Evolutionary conservation across 2,329 filamentous ascomycete species (phyloP), one percentile per base, ranked within the genome.

Genomic region (Apiospora sp.): DNA sequence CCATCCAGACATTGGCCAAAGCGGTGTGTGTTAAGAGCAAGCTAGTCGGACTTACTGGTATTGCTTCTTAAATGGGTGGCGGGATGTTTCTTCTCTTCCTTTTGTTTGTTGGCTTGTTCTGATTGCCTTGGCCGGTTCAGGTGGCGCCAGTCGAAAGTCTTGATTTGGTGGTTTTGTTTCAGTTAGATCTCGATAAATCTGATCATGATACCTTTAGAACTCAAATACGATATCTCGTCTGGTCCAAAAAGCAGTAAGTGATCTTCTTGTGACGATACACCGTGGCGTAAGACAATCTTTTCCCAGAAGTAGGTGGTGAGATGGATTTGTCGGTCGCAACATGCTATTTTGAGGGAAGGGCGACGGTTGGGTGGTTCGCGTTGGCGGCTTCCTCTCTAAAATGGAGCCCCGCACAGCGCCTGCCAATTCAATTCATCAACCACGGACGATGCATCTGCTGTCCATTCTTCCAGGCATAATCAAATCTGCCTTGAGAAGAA

Each of bases 21-120:
- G 82, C 80, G 0, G 85, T 88, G 48, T 86, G 84, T 76, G 81
- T 80, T 22, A 87, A 87, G 82, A 84, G 83, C 75, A 85, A 85
- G 78, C 75, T 84, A 43, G 79, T 81, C 67, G 79, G 79, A 78
- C 71, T 80, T 80, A 14, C 58, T 24, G 34, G 58, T 37, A 6
- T 10, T 34, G 30, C 58, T 6, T 41, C 27, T 34, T 61, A 30
- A 14, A 34, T 22, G 34, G 58, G 8, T n/a, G 22, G 22, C 10
- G 58, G 34, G 58, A 14, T 41, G 3, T 41, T 14, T 8, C 3
- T n/a, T 41, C 34, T n/a, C 34, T 64, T 64, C 41, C 8, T 34
- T 64, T 14, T n/a, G 22, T 64, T 41, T 41, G 6, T 14, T 22
- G n/a, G 46, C n/a, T 48, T 12, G 8, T n/a, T 48, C 30, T n/a